These are phyloP conservation scores for Nyssa sinensis DNA, from an alignment of 148 eudicot genomes.

Conservation along the genomic window DNA sequence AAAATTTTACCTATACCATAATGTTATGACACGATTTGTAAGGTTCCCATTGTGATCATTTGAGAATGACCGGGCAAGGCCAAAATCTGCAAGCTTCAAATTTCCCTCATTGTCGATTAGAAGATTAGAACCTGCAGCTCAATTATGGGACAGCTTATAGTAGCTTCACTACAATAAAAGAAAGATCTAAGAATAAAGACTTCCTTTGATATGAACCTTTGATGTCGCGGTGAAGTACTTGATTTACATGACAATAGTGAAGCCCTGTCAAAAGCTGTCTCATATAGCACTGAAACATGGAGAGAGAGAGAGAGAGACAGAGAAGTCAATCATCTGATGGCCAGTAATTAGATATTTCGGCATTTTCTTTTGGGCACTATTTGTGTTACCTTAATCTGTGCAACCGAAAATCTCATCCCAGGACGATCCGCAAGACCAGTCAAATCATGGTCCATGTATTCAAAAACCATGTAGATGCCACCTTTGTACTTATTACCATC, in stretches of 20 bases:
- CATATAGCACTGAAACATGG: slow-evolving; percentile 69
- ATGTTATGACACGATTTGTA: slow-evolving; percentile 87
- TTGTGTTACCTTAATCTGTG: slow-evolving; percentile 58
- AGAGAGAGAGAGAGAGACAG: neutral
- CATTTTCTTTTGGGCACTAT: neutral
- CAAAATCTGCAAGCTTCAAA: slow-evolving; percentile 93
- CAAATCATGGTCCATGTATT: slow-evolving; percentile 89
- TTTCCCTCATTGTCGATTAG: slow-evolving; percentile 88
- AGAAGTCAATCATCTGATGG: neutral
- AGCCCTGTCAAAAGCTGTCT: slow-evolving; percentile 90
- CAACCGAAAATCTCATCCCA: slow-evolving; percentile 63
- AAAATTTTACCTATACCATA: slow-evolving; percentile 75
- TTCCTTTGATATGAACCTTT: slow-evolving; percentile 48
- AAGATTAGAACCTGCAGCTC: slow-evolving; percentile 72
- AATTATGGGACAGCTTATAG: neutral
- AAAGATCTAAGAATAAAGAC: neutral
- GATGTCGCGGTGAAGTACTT: slow-evolving; percentile 90
- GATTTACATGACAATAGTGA: slow-evolving; percentile 91
- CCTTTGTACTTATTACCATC: slow-evolving; percentile 74
- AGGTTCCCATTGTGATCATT: slow-evolving; percentile 81
- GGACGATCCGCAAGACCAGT: slow-evolving; percentile 72
- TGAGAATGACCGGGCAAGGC: slow-evolving; percentile 85
- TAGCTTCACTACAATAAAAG: neutral
- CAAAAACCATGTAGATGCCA: slow-evolving; percentile 81
- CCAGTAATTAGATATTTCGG: neutral